Evolutionary conservation across 345 rosid genomes (phyloP), one percentile per base, ranked within the genome.

Genomic region (Laguncularia racemosa): DNA sequence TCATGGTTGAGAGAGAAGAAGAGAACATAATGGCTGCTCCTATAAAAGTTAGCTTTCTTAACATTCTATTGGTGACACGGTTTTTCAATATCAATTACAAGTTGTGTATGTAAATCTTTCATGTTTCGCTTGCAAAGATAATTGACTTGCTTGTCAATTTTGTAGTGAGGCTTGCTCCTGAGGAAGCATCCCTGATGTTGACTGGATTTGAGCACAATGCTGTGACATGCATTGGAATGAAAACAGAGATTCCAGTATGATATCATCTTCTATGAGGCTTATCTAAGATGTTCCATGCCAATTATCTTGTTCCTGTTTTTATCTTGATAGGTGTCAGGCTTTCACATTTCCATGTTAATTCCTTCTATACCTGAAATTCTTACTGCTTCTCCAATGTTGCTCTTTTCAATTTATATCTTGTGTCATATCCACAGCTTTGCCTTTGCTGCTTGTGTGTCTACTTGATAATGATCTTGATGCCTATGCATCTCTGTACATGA

Each of bases 121-220:
- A 33, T 7, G 40, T 33, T 33, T 33, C 11, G 7, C 10, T 33
- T 33, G 40, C 9, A 7, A 33, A 10, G 40, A 1, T n/a, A 33
- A 9, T 52, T 53, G 9, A 45, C 33, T 16, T 57, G 55, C 52
- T 12, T 88, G 71, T 80, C 74, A 40, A 16, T 52, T 57, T 54
- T 89, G 73, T 80, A 89, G 96, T 89, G 85, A 89, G 99, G 78
- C 96, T 85, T 73, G 85, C 95, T 60, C 85, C 97, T 6, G 96
- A 87, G 81, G 97, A 89, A 74, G 79, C 71, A 12, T 84, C 96
- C 45, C 63, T 46, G 21, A 62, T 69, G 73, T 54, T 85, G 82
- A 84, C 90, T 52, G 95, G 95, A 61, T 87, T 62, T 66, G 95
- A 69, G 76, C 97, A 85, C 78, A 89, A 89, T 76, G 96, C 79